Evolutionary conservation across 1,284 basidiomycete species (phyloP).

Genomic region (Irpex sp.): DNA sequence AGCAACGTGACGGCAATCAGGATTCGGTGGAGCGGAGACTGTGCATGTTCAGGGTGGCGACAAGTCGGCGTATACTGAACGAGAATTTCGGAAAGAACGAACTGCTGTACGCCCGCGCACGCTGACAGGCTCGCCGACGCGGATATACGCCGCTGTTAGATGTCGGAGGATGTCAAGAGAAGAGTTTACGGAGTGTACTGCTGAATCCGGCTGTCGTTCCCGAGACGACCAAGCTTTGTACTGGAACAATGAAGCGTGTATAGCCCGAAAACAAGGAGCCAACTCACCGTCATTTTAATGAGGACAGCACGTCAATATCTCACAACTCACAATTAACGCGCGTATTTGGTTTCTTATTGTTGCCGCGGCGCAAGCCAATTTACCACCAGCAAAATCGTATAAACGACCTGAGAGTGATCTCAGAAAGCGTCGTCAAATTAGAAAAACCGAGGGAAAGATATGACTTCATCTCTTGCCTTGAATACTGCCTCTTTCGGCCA

Average conservation of each 20-base stretch:
- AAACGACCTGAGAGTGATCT: neutral
- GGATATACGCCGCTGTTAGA: neutral
- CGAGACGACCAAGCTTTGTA: neutral
- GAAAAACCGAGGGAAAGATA: neutral
- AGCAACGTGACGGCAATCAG: neutral
- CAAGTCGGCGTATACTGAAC: constrained; percentile 1
- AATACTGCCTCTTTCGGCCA: neutral
- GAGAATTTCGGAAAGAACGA: neutral
- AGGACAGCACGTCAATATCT: neutral
- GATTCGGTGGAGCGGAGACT: neutral
- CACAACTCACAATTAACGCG: neutral
- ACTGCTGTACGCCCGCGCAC: neutral
- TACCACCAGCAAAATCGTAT: neutral
- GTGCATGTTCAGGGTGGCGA: neutral
- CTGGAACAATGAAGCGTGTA: neutral
- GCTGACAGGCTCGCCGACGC: neutral
- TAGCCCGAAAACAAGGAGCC: neutral
- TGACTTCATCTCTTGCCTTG: neutral
- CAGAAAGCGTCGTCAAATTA: neutral
- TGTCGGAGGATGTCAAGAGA: neutral
- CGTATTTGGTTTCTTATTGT: neutral
- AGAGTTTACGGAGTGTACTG: neutral
- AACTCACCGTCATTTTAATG: neutral
- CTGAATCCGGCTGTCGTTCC: too few relatives aligned
- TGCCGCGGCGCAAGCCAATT: neutral